A percentile compares a stretch with the other conserved stretches of the same genome.
phyloP scores from a whole-genome alignment of 2,329 filamentous ascomycete species.

The Gliomastix tumulicola region DNA sequence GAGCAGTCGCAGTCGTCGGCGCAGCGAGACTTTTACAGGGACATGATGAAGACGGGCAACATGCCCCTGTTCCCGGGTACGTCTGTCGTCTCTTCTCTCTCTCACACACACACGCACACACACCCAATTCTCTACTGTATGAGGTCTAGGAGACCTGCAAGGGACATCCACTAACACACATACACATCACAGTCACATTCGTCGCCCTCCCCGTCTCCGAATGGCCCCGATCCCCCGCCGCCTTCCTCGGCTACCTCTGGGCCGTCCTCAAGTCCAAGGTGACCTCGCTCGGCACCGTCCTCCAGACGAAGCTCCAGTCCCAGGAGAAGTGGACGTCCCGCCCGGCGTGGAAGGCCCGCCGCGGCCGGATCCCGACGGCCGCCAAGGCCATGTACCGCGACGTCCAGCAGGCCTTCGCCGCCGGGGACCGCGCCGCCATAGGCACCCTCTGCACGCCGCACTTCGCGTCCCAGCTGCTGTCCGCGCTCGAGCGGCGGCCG shows the following conservation, averaged over 20 bases:
- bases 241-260: conserved; percentile 27
- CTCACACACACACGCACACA: background rate
- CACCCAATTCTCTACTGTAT: background rate
- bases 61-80: conserved; percentile 4
- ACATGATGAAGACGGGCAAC: background rate
- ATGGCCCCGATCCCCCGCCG: conserved; percentile 17
- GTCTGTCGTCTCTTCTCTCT: background rate
- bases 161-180: no score
- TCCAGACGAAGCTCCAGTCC: conserved; percentile 34
- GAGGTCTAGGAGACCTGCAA: background rate
- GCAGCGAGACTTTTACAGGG: background rate
- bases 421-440: conserved; percentile 45
- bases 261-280: conserved; percentile 25
- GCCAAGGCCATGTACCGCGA: conserved; percentile 53
- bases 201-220: conserved; percentile 31
- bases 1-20: no score
- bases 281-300: conserved; percentile 22
- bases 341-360: conserved; percentile 34
- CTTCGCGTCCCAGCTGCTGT: conserved; percentile 42
- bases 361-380: conserved; percentile 35
- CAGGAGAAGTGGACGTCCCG: conserved; percentile 33
- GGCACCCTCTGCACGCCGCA: conserved; percentile 45
- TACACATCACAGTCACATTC: conserved; percentile 41
- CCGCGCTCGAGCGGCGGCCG: conserved; percentile 45
- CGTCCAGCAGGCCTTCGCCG: conserved; percentile 56